Conservation (phyloP, 139 green algal genomes). For the Deuterostichococcus epilithicus region DNA sequence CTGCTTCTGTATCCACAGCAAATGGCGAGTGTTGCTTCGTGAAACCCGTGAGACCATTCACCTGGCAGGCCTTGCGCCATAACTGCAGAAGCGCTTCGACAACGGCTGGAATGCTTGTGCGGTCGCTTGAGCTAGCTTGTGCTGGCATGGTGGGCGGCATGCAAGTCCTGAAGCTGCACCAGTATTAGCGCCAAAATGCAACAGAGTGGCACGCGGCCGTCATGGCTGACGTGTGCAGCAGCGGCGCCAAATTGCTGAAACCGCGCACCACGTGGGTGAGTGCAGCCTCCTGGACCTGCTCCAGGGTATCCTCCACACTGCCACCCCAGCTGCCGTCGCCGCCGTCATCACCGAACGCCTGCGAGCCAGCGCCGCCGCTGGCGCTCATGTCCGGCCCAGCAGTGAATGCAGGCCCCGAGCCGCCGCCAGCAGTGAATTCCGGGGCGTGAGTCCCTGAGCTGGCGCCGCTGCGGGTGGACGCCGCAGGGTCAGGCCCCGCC, state of each 20-base stretch:
- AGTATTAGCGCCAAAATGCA: not conserved
- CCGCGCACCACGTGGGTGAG: slow-evolving; percentile 21
- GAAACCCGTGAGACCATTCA: not conserved
- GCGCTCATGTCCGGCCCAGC: no score
- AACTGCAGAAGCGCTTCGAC: not conserved
- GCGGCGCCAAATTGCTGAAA: not conserved
- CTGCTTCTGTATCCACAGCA: slow-evolving; percentile 18
- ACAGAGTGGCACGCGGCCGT: not conserved
- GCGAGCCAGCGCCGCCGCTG: no score
- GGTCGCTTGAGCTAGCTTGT: no score
- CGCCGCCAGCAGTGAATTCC: no score
- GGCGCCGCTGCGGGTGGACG: no score
- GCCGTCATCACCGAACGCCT: not conserved
- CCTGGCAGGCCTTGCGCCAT: not conserved
- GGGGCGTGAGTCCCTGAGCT: no score
- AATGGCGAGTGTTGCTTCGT: not conserved
- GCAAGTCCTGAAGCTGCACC: no score
- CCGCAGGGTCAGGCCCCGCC: not conserved
- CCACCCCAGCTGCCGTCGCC: not conserved
- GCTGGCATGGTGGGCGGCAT: no score
- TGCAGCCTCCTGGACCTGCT: slow-evolving; percentile 20
- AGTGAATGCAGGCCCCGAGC: no score
- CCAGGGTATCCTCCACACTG: not conserved
- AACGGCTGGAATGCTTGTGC: not conserved
- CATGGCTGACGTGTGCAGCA: not conserved